Evolutionary conservation across 176 grass and related monocot species (phyloP).

Genomic region (Bothriochloa decipiens): DNA sequence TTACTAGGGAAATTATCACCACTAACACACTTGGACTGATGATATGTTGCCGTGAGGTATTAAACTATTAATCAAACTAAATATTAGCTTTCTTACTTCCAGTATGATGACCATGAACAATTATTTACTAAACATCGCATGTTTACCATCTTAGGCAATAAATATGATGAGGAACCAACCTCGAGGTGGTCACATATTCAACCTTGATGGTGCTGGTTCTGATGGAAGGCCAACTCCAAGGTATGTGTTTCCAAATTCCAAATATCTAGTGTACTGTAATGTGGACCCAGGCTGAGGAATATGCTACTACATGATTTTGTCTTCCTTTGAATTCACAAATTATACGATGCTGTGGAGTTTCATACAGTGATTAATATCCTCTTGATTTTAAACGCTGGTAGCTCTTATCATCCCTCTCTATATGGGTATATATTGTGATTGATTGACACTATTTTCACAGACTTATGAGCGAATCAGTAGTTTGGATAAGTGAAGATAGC

Average conservation of each 20-base stretch:
- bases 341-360: background rate
- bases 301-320: background rate
- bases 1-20: conserved; percentile 89
- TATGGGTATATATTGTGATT: background rate
- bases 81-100: conserved; percentile 34
- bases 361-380: background rate
- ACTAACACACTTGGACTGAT: conserved; percentile 96
- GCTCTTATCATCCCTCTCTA: background rate
- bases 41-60: conserved; percentile 97
- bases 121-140: conserved; percentile 27
- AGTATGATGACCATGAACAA: conserved; percentile 22
- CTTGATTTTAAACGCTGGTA: background rate
- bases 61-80: conserved; percentile 44
- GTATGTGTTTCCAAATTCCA: conserved; percentile 50
- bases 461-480: background rate
- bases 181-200: conserved; percentile 96
- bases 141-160: conserved; percentile 73
- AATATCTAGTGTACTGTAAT: conserved; percentile 27
- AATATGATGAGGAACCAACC: conserved; percentile 95
- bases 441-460: conserved; percentile 26
- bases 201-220: conserved; percentile 98
- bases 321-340: conserved; percentile 28
- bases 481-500: conserved; percentile 25
- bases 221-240: conserved; percentile 98
- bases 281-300: background rate